Evolutionary conservation across 768 basidiomycete species (phyloP).

Genomic region (Gyrodon lividus): DNA sequence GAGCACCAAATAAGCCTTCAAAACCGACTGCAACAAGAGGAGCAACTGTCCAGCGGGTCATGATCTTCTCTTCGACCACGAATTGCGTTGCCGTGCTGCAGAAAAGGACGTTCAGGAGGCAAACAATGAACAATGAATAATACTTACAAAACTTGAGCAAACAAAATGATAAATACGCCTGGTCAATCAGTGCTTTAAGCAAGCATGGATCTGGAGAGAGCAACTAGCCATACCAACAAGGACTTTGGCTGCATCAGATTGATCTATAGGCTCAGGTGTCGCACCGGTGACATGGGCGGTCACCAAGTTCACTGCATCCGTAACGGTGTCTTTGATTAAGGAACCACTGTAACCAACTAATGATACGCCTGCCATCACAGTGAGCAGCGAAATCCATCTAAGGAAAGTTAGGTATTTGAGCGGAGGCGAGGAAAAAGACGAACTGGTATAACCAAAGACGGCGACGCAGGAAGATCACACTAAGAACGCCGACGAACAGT

Average conservation of each 20-base stretch:
- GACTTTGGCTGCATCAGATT: slow-evolving; percentile 65
- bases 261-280: slow-evolving; percentile 47
- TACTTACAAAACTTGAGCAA: slow-evolving; percentile 91
- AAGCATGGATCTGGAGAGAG: slow-evolving; percentile 12
- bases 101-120: slow-evolving; percentile 3
- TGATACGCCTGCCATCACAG: slow-evolving; percentile 83
- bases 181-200: slow-evolving; percentile 14
- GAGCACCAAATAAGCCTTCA: slow-evolving; percentile 88
- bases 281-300: slow-evolving; percentile 25
- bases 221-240: slow-evolving; percentile 55
- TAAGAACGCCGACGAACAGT: slow-evolving; percentile 88
- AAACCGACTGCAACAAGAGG: slow-evolving; percentile 93
- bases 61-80: slow-evolving; percentile 95
- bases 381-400: slow-evolving; percentile 88
- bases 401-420: slow-evolving; percentile 1
- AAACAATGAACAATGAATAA: neutral
- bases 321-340: slow-evolving; percentile 72
- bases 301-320: slow-evolving; percentile 37
- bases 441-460: slow-evolving; percentile 87
- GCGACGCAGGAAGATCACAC: slow-evolving; percentile 86
- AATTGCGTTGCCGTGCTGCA: slow-evolving; percentile 86
- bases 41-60: slow-evolving; percentile 80
- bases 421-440: slow-evolving; percentile 12
- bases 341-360: slow-evolving; percentile 90
- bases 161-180: slow-evolving; percentile 90